Evolutionary conservation across 441 rosid genomes (phyloP).

Genomic region (Adansonia rubrostipa): DNA sequence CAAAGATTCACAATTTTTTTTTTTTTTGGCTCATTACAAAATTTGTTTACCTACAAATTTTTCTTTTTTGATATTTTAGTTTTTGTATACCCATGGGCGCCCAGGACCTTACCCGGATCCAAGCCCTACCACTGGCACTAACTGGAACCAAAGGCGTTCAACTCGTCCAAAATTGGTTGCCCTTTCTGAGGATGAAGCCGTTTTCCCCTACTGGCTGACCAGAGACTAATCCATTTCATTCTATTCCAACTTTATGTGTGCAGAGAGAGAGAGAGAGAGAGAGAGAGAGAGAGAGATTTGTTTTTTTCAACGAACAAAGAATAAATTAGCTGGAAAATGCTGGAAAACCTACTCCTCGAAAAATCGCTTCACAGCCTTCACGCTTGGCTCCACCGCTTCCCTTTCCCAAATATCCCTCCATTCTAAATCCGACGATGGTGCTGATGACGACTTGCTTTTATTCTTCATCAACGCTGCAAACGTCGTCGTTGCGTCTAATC

Average conservation of each 20-base stretch:
- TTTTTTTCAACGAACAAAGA: not conserved
- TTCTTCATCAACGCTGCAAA: constrained; percentile 44
- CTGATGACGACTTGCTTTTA: not conserved
- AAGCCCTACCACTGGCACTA: not conserved
- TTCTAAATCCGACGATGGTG: not conserved
- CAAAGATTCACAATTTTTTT: not conserved
- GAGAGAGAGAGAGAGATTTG: not conserved
- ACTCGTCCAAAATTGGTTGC: not conserved
- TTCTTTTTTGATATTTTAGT: not conserved
- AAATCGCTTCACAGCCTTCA: constrained; percentile 73
- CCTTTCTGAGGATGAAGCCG: not conserved
- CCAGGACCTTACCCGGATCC: not conserved
- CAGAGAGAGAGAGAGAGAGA: not conserved
- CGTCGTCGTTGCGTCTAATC: constrained; percentile 76
- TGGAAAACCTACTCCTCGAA: constrained; percentile 67
- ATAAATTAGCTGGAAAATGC: constrained; percentile 43
- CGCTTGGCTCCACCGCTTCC: constrained; percentile 73
- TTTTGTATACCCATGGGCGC: not conserved
- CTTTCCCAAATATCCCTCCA: constrained; percentile 68
- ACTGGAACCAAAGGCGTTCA: not conserved
- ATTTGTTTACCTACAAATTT: not conserved
- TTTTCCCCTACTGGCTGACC: not conserved
- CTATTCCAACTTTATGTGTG: too few relatives aligned
- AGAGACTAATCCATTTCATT: too few relatives aligned
- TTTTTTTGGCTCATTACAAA: too few relatives aligned